Evolutionary conservation across 495 filamentous ascomycete species (phyloP), one percentile per base, ranked within the genome.

Genomic region (Xylaria venustula): DNA sequence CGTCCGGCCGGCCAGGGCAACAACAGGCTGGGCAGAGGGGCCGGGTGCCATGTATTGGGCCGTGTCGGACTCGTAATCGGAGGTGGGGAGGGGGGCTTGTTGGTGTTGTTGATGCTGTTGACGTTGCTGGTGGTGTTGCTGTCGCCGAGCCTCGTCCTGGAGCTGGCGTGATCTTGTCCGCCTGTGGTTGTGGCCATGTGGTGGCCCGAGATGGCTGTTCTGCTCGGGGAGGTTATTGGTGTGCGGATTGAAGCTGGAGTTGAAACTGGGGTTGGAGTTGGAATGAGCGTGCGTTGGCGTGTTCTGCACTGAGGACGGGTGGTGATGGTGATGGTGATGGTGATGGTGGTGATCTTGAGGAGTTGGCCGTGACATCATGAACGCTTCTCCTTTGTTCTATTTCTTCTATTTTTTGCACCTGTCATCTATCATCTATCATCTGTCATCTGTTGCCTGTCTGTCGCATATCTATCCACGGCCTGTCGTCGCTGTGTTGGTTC

Each of bases 1-100:
- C 61, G 86, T 83, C 62, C 87, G 87, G 3, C 75, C 68, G 36
- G 83, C 80, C 20, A 79, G 79, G 19, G 77, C 61, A 34, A 69
- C 67, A 45, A 67, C 17, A 22, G 57, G 42, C 36, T 40, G 37
- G 6, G 15, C 14, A 12, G 64, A 37, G 12, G 56, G 15, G 19
- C 68, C 62, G 30, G 66, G 36, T 1, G 68, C 62, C 63, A 68
- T 64, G 66, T 70, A 67, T 22, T 63, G 48, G 26, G 70, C 71
- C 14, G 72, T 73, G 50, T 77, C 74, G 53, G 78, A 78, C 57
- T 92, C 90, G 79, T 90, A 89, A 77, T 92, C 90, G 79, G 90
- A 89, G 77, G 91, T 88, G 48, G 85, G 87, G 41, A 76, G 67
- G 56, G 20, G 40, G 15, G 17, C 15, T 8, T 50, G 55, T 22